phyloP scores from a whole-genome alignment of 2,329 filamentous ascomycete genomes.

The Ceratocystiopsis sp. region DNA sequence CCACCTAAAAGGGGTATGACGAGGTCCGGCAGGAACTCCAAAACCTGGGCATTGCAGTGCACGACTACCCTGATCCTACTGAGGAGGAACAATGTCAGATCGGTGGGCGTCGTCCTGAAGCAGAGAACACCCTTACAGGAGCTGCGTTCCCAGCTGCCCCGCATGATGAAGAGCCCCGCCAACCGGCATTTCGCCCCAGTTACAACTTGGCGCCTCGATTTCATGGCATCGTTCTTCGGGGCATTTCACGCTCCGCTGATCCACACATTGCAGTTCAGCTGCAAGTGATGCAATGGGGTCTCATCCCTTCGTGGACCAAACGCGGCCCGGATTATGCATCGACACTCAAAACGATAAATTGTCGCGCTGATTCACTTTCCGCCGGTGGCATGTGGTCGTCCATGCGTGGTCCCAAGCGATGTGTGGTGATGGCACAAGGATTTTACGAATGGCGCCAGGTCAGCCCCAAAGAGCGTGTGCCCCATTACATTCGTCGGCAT shows the following conservation, averaged over 20 bases:
- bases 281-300: conserved; percentile 90
- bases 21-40: conserved; percentile 37
- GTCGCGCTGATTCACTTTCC: conserved; percentile 70
- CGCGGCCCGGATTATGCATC: conserved; percentile 59
- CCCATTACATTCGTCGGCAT: conserved; percentile 66
- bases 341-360: conserved; percentile 85
- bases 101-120: not conserved
- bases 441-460: conserved; percentile 95
- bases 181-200: conserved; percentile 43
- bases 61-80: conserved; percentile 24
- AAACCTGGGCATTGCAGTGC: conserved; percentile 40
- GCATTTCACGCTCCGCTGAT: not conserved
- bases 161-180: conserved; percentile 3
- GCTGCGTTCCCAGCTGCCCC: conserved; percentile 28
- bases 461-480: conserved; percentile 58
- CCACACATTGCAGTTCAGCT: conserved; percentile 39
- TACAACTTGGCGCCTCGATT: conserved; percentile 92
- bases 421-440: conserved; percentile 73
- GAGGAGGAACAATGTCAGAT: not conserved
- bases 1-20: conserved; percentile 44
- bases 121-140: conserved; percentile 16
- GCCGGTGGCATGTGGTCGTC: conserved; percentile 75
- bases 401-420: conserved; percentile 82
- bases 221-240: conserved; percentile 66
- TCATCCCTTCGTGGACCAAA: conserved; percentile 89